These are phyloP conservation scores for Drosera capensis DNA, from an alignment of 148 eudicot species.

Conservation along the genomic window DNA sequence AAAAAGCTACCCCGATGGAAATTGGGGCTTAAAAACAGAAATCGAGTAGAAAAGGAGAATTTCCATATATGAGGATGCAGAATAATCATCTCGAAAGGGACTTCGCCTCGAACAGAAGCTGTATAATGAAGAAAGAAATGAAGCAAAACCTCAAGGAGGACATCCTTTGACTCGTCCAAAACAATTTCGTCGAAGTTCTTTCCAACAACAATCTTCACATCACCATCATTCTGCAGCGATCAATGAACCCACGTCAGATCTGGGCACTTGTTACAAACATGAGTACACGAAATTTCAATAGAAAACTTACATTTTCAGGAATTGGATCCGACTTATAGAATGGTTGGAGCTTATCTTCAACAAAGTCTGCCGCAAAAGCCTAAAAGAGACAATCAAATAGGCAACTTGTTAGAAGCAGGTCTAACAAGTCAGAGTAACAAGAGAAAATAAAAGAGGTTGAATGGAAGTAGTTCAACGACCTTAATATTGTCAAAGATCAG, in stretches of 20 bases:
- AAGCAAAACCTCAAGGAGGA: constrained; percentile 71
- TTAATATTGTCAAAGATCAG: constrained; percentile 46
- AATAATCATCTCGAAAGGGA: too few species aligned
- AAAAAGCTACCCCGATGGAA: too few species aligned
- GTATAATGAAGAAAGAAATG: not conserved
- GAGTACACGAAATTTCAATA: not conserved
- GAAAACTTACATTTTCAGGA: constrained; percentile 61
- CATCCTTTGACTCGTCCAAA: constrained; percentile 89
- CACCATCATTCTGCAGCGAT: constrained; percentile 88
- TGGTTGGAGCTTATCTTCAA: constrained; percentile 76
- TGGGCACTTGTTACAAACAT: too few species aligned
- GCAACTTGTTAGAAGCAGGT: not conserved
- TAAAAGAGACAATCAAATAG: constrained; percentile 6
- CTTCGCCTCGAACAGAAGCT: too few species aligned
- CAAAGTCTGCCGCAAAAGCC: constrained; percentile 59
- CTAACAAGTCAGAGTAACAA: not conserved
- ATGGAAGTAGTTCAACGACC: constrained; percentile 25
- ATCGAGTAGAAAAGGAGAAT: too few species aligned
- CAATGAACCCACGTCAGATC: too few species aligned
- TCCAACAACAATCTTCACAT: constrained; percentile 85
- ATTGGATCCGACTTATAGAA: constrained; percentile 84
- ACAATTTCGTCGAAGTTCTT: constrained; percentile 84
- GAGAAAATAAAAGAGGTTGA: not conserved
- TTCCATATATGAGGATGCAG: too few species aligned
- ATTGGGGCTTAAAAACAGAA: too few species aligned